These are phyloP conservation scores for Ziziphus jujuba DNA, from an alignment of 306 rosid genomes.

Conservation along the genomic window DNA sequence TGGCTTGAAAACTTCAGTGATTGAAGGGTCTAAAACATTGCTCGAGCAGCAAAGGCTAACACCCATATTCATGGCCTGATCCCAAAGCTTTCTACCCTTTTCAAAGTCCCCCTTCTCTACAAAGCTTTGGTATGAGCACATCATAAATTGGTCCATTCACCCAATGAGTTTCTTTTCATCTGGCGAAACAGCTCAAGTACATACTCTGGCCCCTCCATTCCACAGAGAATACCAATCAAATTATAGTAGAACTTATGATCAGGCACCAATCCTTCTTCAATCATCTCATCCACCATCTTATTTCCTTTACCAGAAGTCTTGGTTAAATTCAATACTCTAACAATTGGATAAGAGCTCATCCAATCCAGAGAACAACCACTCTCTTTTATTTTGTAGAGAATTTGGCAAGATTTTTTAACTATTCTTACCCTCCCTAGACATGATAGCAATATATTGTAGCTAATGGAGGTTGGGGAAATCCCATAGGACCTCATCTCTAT, in stretches of 20 bases:
- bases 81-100: constrained; percentile 78
- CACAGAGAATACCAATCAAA: constrained; percentile 80
- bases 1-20: constrained; percentile 66
- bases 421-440: constrained; percentile 76
- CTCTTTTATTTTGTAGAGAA: constrained; percentile 59
- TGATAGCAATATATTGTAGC: constrained; percentile 69
- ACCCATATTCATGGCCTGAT: constrained; percentile 66
- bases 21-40: constrained; percentile 72
- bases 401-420: constrained; percentile 67
- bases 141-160: constrained; percentile 86
- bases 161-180: constrained; percentile 70
- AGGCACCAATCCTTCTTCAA: constrained; percentile 52
- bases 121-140: constrained; percentile 75
- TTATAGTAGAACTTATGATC: constrained; percentile 67
- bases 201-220: constrained; percentile 65
- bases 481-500: constrained; percentile 72
- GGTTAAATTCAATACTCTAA: constrained; percentile 59
- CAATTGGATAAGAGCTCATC: constrained; percentile 70
- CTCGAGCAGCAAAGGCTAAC: constrained; percentile 55
- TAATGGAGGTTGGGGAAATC: constrained; percentile 52
- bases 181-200: constrained; percentile 74
- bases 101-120: constrained; percentile 67
- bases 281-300: constrained; percentile 68
- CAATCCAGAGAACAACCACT: constrained; percentile 63
- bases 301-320: constrained; percentile 82